Evolutionary conservation across 208 protist genomes (phyloP).

Genomic region (Wallacemonas sp.): DNA sequence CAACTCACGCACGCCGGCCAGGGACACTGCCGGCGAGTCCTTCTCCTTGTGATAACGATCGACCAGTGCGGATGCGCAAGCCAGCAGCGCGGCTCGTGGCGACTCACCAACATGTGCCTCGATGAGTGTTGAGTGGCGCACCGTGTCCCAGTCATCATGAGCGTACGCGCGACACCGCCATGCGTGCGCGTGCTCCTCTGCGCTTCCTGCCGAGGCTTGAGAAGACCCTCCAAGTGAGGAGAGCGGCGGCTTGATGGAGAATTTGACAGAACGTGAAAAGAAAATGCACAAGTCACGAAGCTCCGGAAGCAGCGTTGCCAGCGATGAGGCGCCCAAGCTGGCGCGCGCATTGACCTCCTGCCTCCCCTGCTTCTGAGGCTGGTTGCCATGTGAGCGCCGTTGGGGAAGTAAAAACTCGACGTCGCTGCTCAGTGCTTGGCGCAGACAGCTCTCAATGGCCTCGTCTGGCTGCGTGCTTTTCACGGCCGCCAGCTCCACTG

Average conservation of each 20-base stretch:
- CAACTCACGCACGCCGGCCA: slow-evolving; percentile 70
- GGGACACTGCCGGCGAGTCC: slow-evolving; percentile 47
- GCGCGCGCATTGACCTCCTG: slow-evolving; percentile 10
- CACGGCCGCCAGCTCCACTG: slow-evolving; percentile 74
- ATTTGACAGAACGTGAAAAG: slow-evolving; percentile 76
- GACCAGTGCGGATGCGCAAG: slow-evolving; percentile 55
- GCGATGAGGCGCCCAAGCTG: background rate
- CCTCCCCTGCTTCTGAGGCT: slow-evolving; percentile 1
- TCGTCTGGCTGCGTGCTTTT: slow-evolving; percentile 37
- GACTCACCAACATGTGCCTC: slow-evolving; percentile 40
- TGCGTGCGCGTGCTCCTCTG: background rate
- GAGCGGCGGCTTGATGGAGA: slow-evolving; percentile 73
- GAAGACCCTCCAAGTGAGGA: background rate
- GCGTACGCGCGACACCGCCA: slow-evolving; percentile 85
- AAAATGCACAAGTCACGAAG: slow-evolving; percentile 68
- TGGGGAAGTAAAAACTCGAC: slow-evolving; percentile 60
- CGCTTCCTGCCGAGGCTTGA: background rate
- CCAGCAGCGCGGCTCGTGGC: slow-evolving; percentile 58
- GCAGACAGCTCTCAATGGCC: slow-evolving; percentile 56
- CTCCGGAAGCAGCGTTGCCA: slow-evolving; percentile 48
- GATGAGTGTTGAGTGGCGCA: slow-evolving; percentile 41
- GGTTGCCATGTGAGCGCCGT: slow-evolving; percentile 1
- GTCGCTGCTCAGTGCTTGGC: slow-evolving; percentile 75
- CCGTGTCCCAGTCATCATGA: slow-evolving; percentile 78
- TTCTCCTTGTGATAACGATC: slow-evolving; percentile 46